Base-by-base conservation (phyloP, 148 eudicot genomes). In the Beta vulgaris region DNA sequence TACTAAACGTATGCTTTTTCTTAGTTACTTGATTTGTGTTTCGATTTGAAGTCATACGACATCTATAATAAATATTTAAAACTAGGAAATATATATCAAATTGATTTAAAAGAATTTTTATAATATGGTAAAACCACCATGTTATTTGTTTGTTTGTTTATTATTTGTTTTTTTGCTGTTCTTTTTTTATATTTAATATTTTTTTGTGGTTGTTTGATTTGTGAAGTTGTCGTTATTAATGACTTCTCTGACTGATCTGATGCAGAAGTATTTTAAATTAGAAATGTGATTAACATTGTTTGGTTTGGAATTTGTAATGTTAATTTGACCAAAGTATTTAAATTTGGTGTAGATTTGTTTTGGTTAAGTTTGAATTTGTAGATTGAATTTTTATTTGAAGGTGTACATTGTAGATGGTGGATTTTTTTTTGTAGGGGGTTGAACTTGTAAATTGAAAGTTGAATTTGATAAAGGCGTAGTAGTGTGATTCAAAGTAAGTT, bases 1-100 rank as follows among this genome's bases (percentile, higher is more conserved):
- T 69, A 57, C 59, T 72, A 81, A 81, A 21, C 40, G 83, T 80
- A 76, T 64, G 83, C 11, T 55, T 53, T 13, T 3, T 25, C 2
- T 40, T 23, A 28, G 7, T 54, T 37, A 0, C 13, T 23, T 73
- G 42, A 43, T 26, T 71, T 61, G n/a, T 3, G 4, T 72, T 73
- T 40, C 34, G 39, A 40, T 18, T n/a, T n/a, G n/a, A n/a, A n/a
- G n/a, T n/a, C n/a, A n/a, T n/a, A n/a, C n/a, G n/a, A n/a, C n/a
- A n/a, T n/a, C n/a, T n/a, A n/a, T n/a, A n/a, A n/a, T n/a, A n/a
- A n/a, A n/a, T n/a, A n/a, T n/a, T n/a, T n/a, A n/a, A n/a, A n/a
- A n/a, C n/a, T n/a, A n/a, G n/a, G n/a, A n/a, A n/a, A n/a, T n/a
- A n/a, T n/a, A n/a, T n/a, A n/a, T n/a, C n/a, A n/a, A n/a, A n/a